Percentiles rank a stretch among this genome's conserved stretches.
These are phyloP conservation scores for Aspergillus novoparasiticus DNA, from an alignment of 2,329 filamentous ascomycete genomes.

Conservation along the genomic window DNA sequence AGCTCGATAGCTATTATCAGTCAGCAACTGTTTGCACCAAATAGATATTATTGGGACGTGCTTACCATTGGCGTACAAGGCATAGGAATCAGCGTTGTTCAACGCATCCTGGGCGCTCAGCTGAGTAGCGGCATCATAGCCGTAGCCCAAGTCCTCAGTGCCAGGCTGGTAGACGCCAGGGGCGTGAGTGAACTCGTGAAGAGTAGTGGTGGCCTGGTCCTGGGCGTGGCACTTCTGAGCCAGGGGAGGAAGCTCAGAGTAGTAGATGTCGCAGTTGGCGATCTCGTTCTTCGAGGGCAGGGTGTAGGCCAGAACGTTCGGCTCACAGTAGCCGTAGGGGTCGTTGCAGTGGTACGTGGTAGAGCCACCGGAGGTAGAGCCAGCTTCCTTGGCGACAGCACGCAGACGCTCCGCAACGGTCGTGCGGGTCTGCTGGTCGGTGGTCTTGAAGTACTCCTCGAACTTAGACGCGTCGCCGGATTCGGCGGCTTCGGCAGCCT, in stretches of 20 bases:
- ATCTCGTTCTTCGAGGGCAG: conserved; percentile 57
- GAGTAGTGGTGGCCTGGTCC: conserved; percentile 65
- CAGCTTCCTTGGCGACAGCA: conserved; percentile 59
- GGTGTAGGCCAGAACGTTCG: conserved; percentile 63
- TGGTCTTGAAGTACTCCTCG: conserved; percentile 65
- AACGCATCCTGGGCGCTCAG: conserved; percentile 56
- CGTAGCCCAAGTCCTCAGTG: conserved; percentile 62
- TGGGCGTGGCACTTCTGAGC: conserved; percentile 61
- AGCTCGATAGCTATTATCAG: neutral
- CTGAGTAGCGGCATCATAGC: conserved; percentile 53
- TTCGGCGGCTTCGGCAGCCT: conserved; percentile 52
- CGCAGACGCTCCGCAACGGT: conserved; percentile 56
- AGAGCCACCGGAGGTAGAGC: conserved; percentile 50
- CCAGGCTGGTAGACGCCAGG: conserved; percentile 56
- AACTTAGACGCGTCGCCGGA: conserved; percentile 44
- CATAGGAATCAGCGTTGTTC: conserved; percentile 65
- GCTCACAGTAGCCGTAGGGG: conserved; percentile 54
- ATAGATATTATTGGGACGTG: neutral
- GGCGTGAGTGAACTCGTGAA: conserved; percentile 70
- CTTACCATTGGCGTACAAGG: conserved; percentile 55
- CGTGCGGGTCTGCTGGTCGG: conserved; percentile 46
- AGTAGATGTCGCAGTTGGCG: conserved; percentile 65
- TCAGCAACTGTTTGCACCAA: neutral
- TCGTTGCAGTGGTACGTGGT: conserved; percentile 64
- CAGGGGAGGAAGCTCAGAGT: conserved; percentile 51